Evolutionary conservation across 345 rosid genomes (phyloP), one percentile per base, ranked within the genome.

Genomic region (Odontarrhena argentea): DNA sequence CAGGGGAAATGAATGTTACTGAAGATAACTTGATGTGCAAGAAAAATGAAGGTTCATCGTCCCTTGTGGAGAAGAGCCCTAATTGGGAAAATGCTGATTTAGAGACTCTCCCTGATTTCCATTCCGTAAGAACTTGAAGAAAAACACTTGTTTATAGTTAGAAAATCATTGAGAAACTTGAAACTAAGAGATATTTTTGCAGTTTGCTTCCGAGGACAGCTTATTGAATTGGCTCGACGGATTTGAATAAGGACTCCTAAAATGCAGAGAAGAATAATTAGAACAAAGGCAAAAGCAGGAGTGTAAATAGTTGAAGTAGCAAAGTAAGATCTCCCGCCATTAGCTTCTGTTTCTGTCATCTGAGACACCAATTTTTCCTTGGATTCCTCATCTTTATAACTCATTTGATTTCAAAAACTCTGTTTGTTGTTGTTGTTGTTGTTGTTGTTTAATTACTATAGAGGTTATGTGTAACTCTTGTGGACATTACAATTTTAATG

Each of bases 171-270:
- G 32, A 52, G 24, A 32, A 26, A 50, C 60, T 52, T 36, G 12
- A 8, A 63, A 54, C 30, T 63, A 36, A 63, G 0, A 25, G 0
- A 26, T 53, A 2, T 9, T 87, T 70, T 65, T 81, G 69, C 91
- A 79, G 55, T 79, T 87, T 55, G 77, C 82, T 61, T 86, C 96
- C 10, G 88, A 86, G 54, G 98, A 89, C 40, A 77, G 91, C 52
- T 44, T 85, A 36, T 41, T 77, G 15, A 80, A 70, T 15, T 86
- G 84, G 87, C 6, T 83, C 7, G 79, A 74, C 73, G 82, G 36
- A 47, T 25, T 26, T 47, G 41, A 56, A 81, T 24, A 54, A 37
- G 52, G 71, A 18, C 36, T 42, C 5, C 2, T 0, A 9, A 2
- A 15, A 15, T 12, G 1, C n/a, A 40, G 30, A 55, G 56, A 55